phyloP scores from a whole-genome alignment of 2,329 filamentous ascomycete species.

The Emmonsiellopsis sp. region DNA sequence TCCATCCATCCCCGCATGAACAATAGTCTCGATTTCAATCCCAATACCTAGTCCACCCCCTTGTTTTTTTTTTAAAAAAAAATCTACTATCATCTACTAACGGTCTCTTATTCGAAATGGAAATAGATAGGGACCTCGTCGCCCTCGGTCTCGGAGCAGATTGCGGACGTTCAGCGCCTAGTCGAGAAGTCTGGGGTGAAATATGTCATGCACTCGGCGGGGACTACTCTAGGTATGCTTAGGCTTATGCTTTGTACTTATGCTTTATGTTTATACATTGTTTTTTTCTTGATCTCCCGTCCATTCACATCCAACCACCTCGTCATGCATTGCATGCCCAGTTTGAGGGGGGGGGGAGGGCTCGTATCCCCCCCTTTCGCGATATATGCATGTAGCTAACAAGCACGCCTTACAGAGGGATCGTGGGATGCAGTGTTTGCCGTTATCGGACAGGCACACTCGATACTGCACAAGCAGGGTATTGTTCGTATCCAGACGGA shows the following conservation, averaged over 20 bases:
- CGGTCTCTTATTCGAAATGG: too few relatives aligned
- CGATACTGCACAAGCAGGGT: conserved; percentile 65
- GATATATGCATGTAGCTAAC: neutral
- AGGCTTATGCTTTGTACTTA: neutral
- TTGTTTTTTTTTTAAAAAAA: too few relatives aligned
- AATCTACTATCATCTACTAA: neutral
- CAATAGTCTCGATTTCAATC: too few relatives aligned
- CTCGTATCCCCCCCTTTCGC: neutral
- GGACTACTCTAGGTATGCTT: conserved; percentile 75
- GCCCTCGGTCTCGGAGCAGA: conserved; percentile 68
- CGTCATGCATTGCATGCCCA: neutral
- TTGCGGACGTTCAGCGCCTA: conserved; percentile 80
- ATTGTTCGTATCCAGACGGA: conserved; percentile 77
- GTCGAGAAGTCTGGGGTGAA: conserved; percentile 70
- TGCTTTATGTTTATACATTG: neutral
- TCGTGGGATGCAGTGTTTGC: conserved; percentile 81
- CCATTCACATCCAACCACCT: neutral
- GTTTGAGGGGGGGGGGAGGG: neutral
- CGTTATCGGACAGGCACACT: conserved; percentile 78
- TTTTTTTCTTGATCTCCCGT: neutral
- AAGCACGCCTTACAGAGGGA: conserved; percentile 53
- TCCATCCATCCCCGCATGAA: too few relatives aligned
- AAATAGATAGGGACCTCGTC: conserved; percentile 66
- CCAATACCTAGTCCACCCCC: too few relatives aligned
- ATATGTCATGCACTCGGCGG: conserved; percentile 86